Percentiles rank a stretch among this genome's conserved stretches.
Conservation (phyloP, 805 yeast species). For the Ogataea pignaliae region DNA sequence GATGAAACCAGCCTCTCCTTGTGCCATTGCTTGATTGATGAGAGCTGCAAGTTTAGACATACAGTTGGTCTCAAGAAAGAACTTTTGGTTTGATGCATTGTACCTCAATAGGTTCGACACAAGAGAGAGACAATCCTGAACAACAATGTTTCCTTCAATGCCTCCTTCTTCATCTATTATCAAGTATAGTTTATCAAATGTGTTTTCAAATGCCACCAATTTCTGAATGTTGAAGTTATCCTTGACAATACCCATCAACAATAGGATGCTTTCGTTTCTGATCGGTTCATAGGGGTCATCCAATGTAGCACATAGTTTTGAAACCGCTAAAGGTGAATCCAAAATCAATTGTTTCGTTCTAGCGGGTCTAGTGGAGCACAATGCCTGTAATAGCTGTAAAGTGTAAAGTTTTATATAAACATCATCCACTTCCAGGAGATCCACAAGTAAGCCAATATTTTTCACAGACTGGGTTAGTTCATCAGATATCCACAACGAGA, state of each 20-base stretch:
- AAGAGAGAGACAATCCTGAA: constrained; percentile 81
- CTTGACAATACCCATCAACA: constrained; percentile 78
- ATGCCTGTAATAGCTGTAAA: constrained; percentile 77
- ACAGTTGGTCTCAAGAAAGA: constrained; percentile 82
- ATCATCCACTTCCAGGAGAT: constrained; percentile 44
- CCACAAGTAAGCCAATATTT: constrained; percentile 43
- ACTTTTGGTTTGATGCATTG: constrained; percentile 85
- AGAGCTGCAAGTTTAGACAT: constrained; percentile 59
- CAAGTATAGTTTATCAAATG: constrained; percentile 76
- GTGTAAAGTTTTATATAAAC: constrained; percentile 79
- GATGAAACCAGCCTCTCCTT: constrained; percentile 37
- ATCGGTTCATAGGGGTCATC: constrained; percentile 76
- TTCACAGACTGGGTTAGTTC: constrained; percentile 69
- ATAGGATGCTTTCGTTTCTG: constrained; percentile 78
- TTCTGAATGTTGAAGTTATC: constrained; percentile 85
- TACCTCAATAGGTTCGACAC: constrained; percentile 68
- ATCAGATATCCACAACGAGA: constrained; percentile 93
- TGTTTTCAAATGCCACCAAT: constrained; percentile 89
- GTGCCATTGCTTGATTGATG: constrained; percentile 55
- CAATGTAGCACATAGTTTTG: constrained; percentile 61
- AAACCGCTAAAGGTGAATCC: constrained; percentile 71
- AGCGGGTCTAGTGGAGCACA: constrained; percentile 69
- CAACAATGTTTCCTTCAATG: constrained; percentile 80
- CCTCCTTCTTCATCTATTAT: constrained; percentile 88
- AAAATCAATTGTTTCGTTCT: constrained; percentile 72